Evolutionary conservation across 257 asterid genomes (phyloP).

Genomic region (Plantago major): DNA sequence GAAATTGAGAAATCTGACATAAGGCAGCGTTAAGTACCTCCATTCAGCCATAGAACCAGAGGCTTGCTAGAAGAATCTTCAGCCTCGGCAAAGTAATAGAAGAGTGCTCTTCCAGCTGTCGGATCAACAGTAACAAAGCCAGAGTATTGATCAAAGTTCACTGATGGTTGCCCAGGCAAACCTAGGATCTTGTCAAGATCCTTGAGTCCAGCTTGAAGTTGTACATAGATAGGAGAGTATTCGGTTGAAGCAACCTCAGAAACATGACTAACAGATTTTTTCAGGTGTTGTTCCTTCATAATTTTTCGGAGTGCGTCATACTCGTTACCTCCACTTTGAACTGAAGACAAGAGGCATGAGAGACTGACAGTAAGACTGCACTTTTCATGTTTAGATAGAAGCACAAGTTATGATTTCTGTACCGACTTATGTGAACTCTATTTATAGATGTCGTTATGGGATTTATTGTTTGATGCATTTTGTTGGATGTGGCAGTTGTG

Average conservation of each 20-base stretch:
- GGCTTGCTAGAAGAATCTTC: slow-evolving; percentile 13
- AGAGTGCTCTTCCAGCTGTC: background rate
- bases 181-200: background rate
- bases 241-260: background rate
- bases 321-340: background rate
- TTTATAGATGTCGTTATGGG: too few species aligned
- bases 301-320: background rate
- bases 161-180: background rate
- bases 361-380: background rate
- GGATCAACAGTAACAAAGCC: slow-evolving; percentile 1
- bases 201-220: background rate
- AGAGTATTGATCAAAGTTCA: background rate
- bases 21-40: background rate
- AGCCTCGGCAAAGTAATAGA: slow-evolving; percentile 3
- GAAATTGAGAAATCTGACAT: background rate
- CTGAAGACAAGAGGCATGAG: background rate
- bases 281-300: background rate
- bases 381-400: background rate
- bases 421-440: too few species aligned
- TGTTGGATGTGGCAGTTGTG: too few species aligned
- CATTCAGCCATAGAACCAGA: slow-evolving; percentile 11
- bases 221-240: background rate
- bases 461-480: too few species aligned
- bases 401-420: too few species aligned
- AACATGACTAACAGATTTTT: background rate